Percentiles rank a stretch among this genome's conserved stretches.
phyloP scores from a whole-genome alignment of 768 basidiomycete species.

The Cytidiella melzeri region DNA sequence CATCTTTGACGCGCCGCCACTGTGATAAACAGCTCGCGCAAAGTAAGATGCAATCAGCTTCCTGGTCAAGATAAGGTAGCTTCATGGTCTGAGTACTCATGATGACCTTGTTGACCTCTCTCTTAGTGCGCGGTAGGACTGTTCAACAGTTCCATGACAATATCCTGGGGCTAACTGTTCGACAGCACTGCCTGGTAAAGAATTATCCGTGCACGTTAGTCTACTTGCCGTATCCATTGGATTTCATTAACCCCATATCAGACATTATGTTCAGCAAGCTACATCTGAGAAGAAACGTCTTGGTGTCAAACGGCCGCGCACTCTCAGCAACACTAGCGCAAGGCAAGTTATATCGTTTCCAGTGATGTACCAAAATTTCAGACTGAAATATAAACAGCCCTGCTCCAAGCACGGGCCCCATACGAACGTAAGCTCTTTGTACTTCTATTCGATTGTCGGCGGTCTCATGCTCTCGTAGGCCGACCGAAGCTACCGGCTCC shows the following conservation, averaged over 20 bases:
- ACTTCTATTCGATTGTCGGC: background rate
- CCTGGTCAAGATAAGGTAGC: constrained; percentile 77
- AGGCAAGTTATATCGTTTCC: constrained; percentile 21
- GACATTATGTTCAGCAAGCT: constrained; percentile 78
- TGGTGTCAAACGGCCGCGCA: constrained; percentile 59
- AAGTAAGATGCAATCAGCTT: constrained; percentile 83
- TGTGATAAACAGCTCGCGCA: constrained; percentile 70
- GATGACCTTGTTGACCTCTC: constrained; percentile 14
- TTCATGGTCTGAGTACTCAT: constrained; percentile 14
- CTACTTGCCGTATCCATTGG: constrained; percentile 17
- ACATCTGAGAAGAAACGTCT: constrained; percentile 80
- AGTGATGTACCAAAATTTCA: too few relatives aligned
- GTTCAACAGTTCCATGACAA: constrained; percentile 3
- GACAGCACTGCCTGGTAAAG: constrained; percentile 78
- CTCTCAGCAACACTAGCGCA: constrained; percentile 34
- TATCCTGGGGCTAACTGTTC: constrained; percentile 10
- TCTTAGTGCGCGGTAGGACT: constrained; percentile 58
- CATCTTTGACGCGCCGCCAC: too few relatives aligned
- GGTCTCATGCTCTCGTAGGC: background rate
- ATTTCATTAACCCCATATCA: constrained; percentile 25
- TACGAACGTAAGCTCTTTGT: constrained; percentile 10
- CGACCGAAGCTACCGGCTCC: constrained; percentile 3
- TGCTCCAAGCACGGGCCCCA: constrained; percentile 5
- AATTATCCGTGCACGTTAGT: constrained; percentile 91
- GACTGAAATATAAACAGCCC: too few relatives aligned